Percentiles rank a stretch among this genome's conserved stretches.
Conservation (phyloP, 129 eudicot species). For the Erigeron canadensis region DNA sequence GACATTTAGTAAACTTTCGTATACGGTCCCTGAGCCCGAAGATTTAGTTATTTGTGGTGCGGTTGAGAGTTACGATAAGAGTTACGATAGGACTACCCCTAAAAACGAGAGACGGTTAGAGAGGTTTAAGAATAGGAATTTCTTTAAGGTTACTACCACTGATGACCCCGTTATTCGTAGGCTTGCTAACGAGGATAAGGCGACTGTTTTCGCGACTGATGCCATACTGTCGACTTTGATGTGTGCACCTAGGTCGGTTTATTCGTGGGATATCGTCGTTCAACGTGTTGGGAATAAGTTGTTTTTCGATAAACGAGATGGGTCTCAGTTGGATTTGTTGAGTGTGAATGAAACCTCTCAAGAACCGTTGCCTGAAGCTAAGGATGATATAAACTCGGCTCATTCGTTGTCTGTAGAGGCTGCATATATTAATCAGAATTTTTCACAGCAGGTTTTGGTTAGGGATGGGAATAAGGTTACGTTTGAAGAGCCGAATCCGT, state of each 20-base stretch:
- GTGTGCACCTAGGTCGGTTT: constrained; percentile 82
- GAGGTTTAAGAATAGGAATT: constrained; percentile 73
- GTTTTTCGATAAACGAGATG: constrained; percentile 83
- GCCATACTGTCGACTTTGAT: constrained; percentile 60
- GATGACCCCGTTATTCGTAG: constrained; percentile 77
- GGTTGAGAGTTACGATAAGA: constrained; percentile 57
- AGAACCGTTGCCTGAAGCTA: constrained; percentile 80
- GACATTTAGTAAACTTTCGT: constrained; percentile 62
- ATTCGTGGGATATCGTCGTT: constrained; percentile 87
- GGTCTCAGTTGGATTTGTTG: constrained; percentile 71
- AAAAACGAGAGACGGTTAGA: constrained; percentile 66
- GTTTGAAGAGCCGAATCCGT: constrained; percentile 84
- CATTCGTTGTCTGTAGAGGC: constrained; percentile 78
- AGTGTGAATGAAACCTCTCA: constrained; percentile 82
- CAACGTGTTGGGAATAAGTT: constrained; percentile 86
- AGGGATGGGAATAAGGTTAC: constrained; percentile 66
- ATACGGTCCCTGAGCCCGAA: constrained; percentile 69
- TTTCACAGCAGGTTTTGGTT: constrained; percentile 79
- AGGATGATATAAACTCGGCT: constrained; percentile 81
- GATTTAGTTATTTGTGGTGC: constrained; percentile 66
- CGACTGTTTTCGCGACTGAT: constrained; percentile 79
- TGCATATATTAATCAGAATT: constrained; percentile 79
- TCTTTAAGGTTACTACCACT: constrained; percentile 75
- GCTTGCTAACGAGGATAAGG: constrained; percentile 81
- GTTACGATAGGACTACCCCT: constrained; percentile 59